A percentile compares a stretch with the other conserved stretches of the same genome.
phyloP scores from a whole-genome alignment of 192 early-diverging fungal species.

The Pilaira anomala region DNA sequence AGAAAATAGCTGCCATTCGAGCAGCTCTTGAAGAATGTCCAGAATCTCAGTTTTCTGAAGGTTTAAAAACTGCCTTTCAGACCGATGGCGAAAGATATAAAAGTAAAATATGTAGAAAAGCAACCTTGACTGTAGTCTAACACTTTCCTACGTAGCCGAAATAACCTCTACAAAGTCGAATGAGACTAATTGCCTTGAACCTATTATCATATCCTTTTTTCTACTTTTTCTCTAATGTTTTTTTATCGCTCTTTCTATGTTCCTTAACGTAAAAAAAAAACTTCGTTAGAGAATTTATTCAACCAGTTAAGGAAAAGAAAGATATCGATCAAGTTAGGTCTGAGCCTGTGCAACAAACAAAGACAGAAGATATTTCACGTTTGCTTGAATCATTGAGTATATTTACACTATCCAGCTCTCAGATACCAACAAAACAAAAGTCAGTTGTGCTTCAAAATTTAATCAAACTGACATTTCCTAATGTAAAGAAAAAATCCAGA shows the following conservation, averaged over 20 bases:
- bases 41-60: not conserved
- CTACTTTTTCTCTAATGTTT: not conserved
- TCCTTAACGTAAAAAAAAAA: not conserved
- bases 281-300: not conserved
- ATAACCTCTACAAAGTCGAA: not conserved
- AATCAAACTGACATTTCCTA: not conserved
- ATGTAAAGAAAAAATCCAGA: not conserved
- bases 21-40: not conserved
- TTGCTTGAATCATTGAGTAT: not conserved
- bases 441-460: not conserved
- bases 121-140: too few relatives aligned
- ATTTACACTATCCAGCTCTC: not conserved
- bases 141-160: too few relatives aligned
- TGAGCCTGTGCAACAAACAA: not conserved
- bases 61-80: not conserved
- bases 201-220: conserved; percentile 15
- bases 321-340: not conserved
- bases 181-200: not conserved
- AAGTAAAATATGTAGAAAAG: not conserved
- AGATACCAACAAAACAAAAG: not conserved
- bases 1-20: not conserved
- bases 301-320: not conserved
- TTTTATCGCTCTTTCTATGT: not conserved
- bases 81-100: not conserved
- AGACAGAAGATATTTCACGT: not conserved